Evolutionary conservation across 2,329 filamentous ascomycete genomes (phyloP), one percentile per base, ranked within the genome.

Genomic region (Fusarium sp.): DNA sequence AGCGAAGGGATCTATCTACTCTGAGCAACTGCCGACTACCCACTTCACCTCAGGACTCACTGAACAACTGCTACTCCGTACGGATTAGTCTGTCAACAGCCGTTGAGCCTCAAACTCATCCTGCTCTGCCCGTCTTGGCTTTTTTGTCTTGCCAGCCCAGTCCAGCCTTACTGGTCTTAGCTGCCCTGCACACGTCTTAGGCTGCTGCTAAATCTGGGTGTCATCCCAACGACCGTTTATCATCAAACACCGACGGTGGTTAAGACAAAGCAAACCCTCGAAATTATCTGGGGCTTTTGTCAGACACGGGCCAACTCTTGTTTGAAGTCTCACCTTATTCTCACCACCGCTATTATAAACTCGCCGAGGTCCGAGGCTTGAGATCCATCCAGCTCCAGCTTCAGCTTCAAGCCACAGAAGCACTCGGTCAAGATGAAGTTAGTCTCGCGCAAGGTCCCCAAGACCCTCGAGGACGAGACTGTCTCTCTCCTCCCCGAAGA

Each of bases 401-500:
- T 38, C 55, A 60, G 40, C 51, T 59, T 60, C 44, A 61, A 70
- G 59, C 47, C 68, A 66, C 62, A 55, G 46, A 40, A 53, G 33
- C 57, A 59, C 63, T 31, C 28, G 65, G 52, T 36, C 49, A 65
- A 57, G 15, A 83, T 83, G 81, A 83, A 83, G 77, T 74, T 83
- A 52, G 72, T 81, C 52, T 75, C 77, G 42, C 78, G 79, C 51
- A 78, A 78, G 63, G 71, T 79, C 46, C 76, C 79, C 53, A 78
- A 79, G 43, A 75, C 77, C n/a, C 70, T 80, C 47, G 78, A 79
- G 74, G 80, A 81, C 58, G 79, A 82, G 73, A 77, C 78, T 28
- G 76, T 84, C 52, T 81, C 80, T 39, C 77, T 84, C 21, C 72
- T 83, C 8, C 80, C 82, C 53, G 82, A 84, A 55, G 82, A 84